Conservation (phyloP, 2,329 filamentous ascomycete genomes). For the Plenodomus lindquistii region DNA sequence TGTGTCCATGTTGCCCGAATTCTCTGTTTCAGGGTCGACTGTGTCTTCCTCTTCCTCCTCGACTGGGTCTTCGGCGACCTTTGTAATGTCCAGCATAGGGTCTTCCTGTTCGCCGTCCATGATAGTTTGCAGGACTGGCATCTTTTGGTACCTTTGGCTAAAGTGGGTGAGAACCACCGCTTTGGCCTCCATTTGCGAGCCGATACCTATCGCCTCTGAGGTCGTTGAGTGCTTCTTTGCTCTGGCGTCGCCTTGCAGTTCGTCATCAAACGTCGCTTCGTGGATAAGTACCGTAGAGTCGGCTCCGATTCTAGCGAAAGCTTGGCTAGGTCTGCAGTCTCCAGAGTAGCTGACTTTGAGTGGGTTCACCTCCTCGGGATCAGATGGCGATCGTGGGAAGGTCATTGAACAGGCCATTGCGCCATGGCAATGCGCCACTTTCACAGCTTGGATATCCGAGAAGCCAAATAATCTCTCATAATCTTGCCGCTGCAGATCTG, state of each 20-base stretch:
- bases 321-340: conserved; percentile 74
- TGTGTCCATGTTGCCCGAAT: conserved; percentile 28
- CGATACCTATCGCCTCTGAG: conserved; percentile 79
- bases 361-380: conserved; percentile 46
- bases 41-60: conserved; percentile 22
- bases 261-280: conserved; percentile 94
- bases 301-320: conserved; percentile 71
- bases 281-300: conserved; percentile 85
- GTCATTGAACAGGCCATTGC: conserved; percentile 77
- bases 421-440: conserved; percentile 77
- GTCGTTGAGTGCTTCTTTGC: conserved; percentile 93
- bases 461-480: conserved; percentile 63
- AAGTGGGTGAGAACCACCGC: conserved; percentile 91
- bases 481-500: conserved; percentile 13
- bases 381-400: conserved; percentile 60
- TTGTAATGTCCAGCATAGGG: conserved; percentile 9
- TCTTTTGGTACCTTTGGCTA: conserved; percentile 87
- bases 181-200: conserved; percentile 75
- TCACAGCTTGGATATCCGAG: conserved; percentile 65
- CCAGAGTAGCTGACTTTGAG: conserved; percentile 93
- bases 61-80: conserved; percentile 31
- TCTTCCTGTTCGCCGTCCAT: conserved; percentile 35
- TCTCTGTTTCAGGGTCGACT: conserved; percentile 20
- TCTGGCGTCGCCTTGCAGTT: conserved; percentile 73
- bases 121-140: conserved; percentile 56